Evolutionary conservation across 2,329 filamentous ascomycete species (phyloP).

Genomic region (Coniochaeta sp.): DNA sequence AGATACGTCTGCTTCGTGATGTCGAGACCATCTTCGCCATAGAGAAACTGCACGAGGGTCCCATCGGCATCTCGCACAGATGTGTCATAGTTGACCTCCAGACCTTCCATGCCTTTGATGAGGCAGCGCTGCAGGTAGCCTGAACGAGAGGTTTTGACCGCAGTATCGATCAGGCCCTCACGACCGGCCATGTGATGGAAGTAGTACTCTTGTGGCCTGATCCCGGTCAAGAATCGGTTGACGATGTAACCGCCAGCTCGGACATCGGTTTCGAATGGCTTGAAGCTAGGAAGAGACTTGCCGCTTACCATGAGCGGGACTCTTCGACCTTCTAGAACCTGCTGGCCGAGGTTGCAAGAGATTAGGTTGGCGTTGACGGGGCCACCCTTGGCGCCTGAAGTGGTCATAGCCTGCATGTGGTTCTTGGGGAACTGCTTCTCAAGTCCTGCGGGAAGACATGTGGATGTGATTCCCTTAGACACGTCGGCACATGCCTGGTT

Average conservation of each 20-base stretch:
- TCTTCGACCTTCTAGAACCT: constrained; percentile 88
- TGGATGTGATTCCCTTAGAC: constrained; percentile 69
- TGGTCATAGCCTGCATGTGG: constrained; percentile 99
- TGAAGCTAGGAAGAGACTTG: constrained; percentile 91
- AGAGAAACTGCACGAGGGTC: constrained; percentile 87
- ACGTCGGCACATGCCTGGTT: constrained; percentile 63
- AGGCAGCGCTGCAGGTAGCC: constrained; percentile 95
- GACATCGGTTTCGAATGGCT: constrained; percentile 80
- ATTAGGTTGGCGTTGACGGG: constrained; percentile 95
- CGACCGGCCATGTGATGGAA: constrained; percentile 99
- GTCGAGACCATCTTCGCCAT: constrained; percentile 93
- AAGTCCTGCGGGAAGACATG: constrained; percentile 73
- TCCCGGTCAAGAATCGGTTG: constrained; percentile 95
- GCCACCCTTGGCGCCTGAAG: constrained; percentile 89
- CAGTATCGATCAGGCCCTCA: constrained; percentile 97
- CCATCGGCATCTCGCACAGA: constrained; percentile 93
- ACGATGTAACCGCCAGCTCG: constrained; percentile 90
- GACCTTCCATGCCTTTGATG: constrained; percentile 96
- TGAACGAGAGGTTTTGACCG: constrained; percentile 95
- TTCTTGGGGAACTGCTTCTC: constrained; percentile 92
- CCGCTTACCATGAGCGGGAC: constrained; percentile 97
- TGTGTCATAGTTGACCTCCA: constrained; percentile 86
- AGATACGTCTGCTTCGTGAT: constrained; percentile 92
- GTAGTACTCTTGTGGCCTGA: constrained; percentile 95
- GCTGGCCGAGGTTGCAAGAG: constrained; percentile 94